These are phyloP conservation scores for Melocanna baccifera DNA, from an alignment of 176 grass and related monocot species.

Conservation along the genomic window DNA sequence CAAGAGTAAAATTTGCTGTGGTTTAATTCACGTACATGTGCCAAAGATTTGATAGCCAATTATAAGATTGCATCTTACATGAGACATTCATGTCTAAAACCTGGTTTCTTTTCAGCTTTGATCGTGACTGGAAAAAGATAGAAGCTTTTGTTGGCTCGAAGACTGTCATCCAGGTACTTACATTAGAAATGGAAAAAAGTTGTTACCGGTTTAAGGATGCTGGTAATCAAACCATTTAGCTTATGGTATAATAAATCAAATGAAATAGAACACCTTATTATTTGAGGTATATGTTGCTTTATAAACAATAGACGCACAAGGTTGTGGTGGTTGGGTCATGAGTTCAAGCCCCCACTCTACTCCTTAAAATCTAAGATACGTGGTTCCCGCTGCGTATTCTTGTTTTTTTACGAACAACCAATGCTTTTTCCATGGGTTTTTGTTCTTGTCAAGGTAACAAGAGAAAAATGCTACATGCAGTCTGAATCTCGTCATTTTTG, in stretches of 20 bases:
- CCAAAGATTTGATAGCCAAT: not conserved
- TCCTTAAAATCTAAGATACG: not conserved
- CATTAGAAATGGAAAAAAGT: not conserved
- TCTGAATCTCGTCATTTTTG: not conserved
- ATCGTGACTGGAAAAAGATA: conserved; percentile 97
- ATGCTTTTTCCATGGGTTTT: not conserved
- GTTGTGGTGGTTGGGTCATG: not conserved
- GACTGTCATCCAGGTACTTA: conserved; percentile 85
- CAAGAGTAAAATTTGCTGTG: not conserved
- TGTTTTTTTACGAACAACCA: not conserved
- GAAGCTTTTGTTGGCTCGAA: conserved; percentile 96
- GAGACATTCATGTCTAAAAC: conserved; percentile 23
- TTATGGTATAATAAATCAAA: not conserved
- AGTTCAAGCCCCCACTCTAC: not conserved
- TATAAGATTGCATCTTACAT: not conserved
- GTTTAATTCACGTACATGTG: not conserved
- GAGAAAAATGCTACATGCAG: not conserved
- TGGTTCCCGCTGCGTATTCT: not conserved
- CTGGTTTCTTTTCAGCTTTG: conserved; percentile 59
- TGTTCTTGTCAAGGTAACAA: not conserved
- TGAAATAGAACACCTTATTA: not conserved
- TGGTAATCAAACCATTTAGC: not conserved
- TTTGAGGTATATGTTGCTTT: not conserved
- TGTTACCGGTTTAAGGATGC: not conserved
- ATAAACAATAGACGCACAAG: not conserved